Conservation (phyloP, 169 alveolate genomes). For the Plasmodium vinckei region DNA sequence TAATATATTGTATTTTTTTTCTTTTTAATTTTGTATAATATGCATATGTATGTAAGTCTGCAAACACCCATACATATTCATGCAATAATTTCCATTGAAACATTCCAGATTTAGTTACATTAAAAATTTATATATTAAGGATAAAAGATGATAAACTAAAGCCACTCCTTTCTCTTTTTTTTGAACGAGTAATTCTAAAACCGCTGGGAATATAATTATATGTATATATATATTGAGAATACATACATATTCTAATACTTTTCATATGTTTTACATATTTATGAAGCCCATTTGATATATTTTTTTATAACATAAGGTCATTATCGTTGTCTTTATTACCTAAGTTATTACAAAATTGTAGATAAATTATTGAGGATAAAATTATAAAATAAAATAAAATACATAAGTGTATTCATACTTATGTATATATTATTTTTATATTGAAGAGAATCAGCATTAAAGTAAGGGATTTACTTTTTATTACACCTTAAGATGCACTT, state of each 20-base stretch:
- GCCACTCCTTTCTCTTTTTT: background rate
- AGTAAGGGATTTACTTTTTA: slow-evolving; percentile 19
- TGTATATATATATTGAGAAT: background rate
- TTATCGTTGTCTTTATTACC: slow-evolving; percentile 30
- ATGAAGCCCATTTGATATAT: slow-evolving; percentile 9
- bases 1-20: background rate
- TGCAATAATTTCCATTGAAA: background rate
- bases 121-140: background rate
- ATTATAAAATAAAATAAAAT: slow-evolving; percentile 2
- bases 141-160: slow-evolving; percentile 12
- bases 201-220: background rate
- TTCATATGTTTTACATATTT: background rate
- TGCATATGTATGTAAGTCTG: slow-evolving; percentile 3
- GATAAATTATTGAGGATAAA: slow-evolving; percentile 42
- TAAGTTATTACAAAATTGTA: slow-evolving; percentile 22
- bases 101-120: slow-evolving; percentile 5
- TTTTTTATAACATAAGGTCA: slow-evolving; percentile 46
- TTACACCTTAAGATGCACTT: slow-evolving; percentile 29
- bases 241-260: background rate
- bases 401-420: slow-evolving; percentile 9
- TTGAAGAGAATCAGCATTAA: slow-evolving; percentile 14
- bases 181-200: slow-evolving; percentile 25
- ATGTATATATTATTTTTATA: slow-evolving; percentile 8
- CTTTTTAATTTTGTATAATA: background rate
- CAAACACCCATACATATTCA: background rate